These are phyloP conservation scores for Colletotrichum coccodes DNA, from an alignment of 2,329 filamentous ascomycete species.

Conservation along the genomic window DNA sequence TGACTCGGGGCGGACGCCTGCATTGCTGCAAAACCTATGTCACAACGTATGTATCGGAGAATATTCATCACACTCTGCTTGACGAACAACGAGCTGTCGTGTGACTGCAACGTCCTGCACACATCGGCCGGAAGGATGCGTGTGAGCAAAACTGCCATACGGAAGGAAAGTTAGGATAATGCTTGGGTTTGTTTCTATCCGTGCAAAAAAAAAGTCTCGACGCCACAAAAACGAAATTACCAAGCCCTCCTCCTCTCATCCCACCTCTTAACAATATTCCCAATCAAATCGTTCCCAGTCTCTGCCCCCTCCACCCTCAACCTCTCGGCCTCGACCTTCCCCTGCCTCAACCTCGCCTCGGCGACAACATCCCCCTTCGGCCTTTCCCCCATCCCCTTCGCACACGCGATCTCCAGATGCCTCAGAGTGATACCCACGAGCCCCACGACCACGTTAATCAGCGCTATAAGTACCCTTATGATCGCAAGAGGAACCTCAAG, in stretches of 20 bases:
- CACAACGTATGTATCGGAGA: conserved; percentile 13
- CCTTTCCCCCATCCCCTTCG: conserved; percentile 23
- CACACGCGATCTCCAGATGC: background rate
- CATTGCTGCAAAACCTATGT: background rate
- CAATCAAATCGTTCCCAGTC: background rate
- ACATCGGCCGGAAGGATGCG: background rate
- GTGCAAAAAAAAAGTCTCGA: background rate
- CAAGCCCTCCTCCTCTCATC: conserved; percentile 9
- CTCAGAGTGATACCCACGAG: background rate
- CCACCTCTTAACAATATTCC: conserved; percentile 14
- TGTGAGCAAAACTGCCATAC: background rate
- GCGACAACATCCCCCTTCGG: conserved; percentile 17
- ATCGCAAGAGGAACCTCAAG: background rate
- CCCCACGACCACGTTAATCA: conserved; percentile 10
- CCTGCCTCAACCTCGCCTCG: conserved; percentile 18
- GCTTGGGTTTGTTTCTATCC: no score
- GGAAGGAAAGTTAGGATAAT: no score
- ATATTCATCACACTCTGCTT: background rate
- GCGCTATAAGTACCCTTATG: background rate
- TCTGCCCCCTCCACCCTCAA: background rate
- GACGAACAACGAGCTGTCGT: background rate
- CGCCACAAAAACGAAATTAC: background rate
- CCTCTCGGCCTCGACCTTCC: conserved; percentile 10
- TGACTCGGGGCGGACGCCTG: background rate
- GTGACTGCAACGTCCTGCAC: background rate